Base-by-base conservation (phyloP, 805 yeast genomes). In the Starmerella stigmatis region DNA sequence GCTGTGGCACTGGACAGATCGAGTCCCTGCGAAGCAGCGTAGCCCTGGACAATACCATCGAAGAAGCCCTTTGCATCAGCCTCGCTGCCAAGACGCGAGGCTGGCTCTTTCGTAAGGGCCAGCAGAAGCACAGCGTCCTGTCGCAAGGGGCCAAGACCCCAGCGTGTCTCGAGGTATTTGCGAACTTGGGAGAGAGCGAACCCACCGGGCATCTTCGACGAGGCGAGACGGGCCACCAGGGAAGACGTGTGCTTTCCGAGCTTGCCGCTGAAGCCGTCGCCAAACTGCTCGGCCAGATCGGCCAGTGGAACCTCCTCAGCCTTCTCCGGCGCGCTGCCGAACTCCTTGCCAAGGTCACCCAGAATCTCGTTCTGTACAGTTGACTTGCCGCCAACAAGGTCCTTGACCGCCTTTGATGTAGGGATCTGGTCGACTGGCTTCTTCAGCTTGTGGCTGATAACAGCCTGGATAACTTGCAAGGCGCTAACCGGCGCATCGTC, bases 131-230 rank as follows among this genome's bases (percentile, higher is more conserved):
- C 86, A 39, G 94, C 75, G 64, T 92, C 97, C 71, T 89, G 97
- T 72, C 97, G 81, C 58, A 96, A 96, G 38, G 83, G 51, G 54
- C 83, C 94, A 58, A 92, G 75, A 56, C 98, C 98, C 84, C 84
- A 92, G 66, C 89, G 78, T 36, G 88, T 63, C 69, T 83, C 88
- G 64, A 92, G 76, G 69, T 92, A 84, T 66, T 88, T 86, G 73
- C 96, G 81, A 43, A 95, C 94, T 53, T 75, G 71, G 51, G 96
- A 81, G 57, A 89, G 80, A 39, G 94, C 82, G 68, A 89, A 92
- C 17, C 99, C 99, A 75, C 99, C 99, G 44, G 99, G 97, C 97
- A 92, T 92, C 72, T 92, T 92, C 23, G 96, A 81, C 10, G 97
- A 79, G 72, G 88, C 82, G 61, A 92, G 74, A 69, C 96, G 81